Base-by-base conservation (phyloP, 345 rosid species). In the Brassica rapa region DNA sequence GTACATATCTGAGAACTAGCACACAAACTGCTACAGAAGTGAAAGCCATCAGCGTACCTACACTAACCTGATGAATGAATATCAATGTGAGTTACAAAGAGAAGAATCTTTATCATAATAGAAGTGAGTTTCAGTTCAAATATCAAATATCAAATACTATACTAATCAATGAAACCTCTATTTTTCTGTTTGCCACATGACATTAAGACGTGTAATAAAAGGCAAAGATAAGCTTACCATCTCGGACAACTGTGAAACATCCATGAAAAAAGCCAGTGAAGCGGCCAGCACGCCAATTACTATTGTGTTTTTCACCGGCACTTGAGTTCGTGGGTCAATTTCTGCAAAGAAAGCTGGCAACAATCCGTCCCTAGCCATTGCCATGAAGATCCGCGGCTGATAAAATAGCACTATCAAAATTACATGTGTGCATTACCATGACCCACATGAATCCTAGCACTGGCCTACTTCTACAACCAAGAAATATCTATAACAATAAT, bases 361-460 rank as follows among this genome's bases (percentile, higher is more conserved):
- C 71, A 90, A 82, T 70, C 94, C 94, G 69, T 90, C 94, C 74
- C 94, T 83, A 57, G 92, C 88, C 94, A 90, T 90, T 53, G 94
- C 94, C 94, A 90, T 90, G 68, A 89, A 86, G 37, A 89, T 82
- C 66, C 93, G 83, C 10, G 93, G 93, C 89, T 89, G 82, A 56
- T 79, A 49, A 62, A 77, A 77, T 10, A 72, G 16, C 9, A 19
- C 12, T 37, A 74, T 80, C 75, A 80, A 55, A 46, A 73, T 24
- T 46, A 72, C 55, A 21, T 14, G 66, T 29, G 33, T 19, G 57
- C 46, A 70, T 14, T 27, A 24, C 71, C 71, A 62, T 7, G 43
- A 55, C 59, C 29, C 65, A 63, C 10, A 71, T 24, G n/a, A 15
- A 59, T 66, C 23, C 46, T 59, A 32, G 24, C 49, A 68, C 69